phyloP scores from a whole-genome alignment of 768 basidiomycete genomes.

The Boletellus emodensis region DNA sequence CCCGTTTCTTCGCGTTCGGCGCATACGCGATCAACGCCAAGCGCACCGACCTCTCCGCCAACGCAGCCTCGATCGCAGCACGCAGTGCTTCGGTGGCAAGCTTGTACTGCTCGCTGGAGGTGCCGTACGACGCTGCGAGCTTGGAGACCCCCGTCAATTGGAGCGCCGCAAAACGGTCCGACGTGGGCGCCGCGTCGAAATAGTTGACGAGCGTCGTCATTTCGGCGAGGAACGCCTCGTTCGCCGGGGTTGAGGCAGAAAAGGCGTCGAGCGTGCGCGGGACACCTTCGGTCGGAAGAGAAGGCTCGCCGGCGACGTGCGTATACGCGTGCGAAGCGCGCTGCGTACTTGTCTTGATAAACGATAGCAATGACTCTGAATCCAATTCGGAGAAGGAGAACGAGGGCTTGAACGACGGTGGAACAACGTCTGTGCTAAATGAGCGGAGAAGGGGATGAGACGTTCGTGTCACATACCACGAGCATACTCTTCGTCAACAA shows the following conservation, averaged over 20 bases:
- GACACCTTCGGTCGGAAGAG: slow-evolving; percentile 27
- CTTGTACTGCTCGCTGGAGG: slow-evolving; percentile 52
- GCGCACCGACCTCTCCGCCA: slow-evolving; percentile 37
- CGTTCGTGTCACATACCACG: slow-evolving; percentile 40
- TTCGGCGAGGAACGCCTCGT: slow-evolving; percentile 39
- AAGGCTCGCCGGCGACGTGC: slow-evolving; percentile 44
- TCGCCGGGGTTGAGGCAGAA: slow-evolving; percentile 37
- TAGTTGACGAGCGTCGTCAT: slow-evolving; percentile 50
- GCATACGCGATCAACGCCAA: slow-evolving; percentile 53
- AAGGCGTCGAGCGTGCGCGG: slow-evolving; percentile 40
- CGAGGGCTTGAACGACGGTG: slow-evolving; percentile 44
- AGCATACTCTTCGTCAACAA: slow-evolving; percentile 52
- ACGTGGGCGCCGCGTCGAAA: slow-evolving; percentile 30
- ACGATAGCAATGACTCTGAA: slow-evolving; percentile 39
- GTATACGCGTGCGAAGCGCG: slow-evolving; percentile 58
- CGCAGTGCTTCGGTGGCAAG: slow-evolving; percentile 44
- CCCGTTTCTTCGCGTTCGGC: slow-evolving; percentile 36
- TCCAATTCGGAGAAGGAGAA: slow-evolving; percentile 39
- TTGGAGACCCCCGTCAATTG: slow-evolving; percentile 50
- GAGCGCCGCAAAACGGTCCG: slow-evolving; percentile 59
- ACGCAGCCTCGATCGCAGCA: slow-evolving; percentile 42
- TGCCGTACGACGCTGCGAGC: slow-evolving; percentile 45
- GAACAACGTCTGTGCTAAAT: slow-evolving; percentile 49
- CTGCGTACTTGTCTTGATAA: slow-evolving; percentile 55
- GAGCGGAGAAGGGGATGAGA: background rate